phyloP scores from a whole-genome alignment of 768 basidiomycete species.

The Fomitopsis serialis region DNA sequence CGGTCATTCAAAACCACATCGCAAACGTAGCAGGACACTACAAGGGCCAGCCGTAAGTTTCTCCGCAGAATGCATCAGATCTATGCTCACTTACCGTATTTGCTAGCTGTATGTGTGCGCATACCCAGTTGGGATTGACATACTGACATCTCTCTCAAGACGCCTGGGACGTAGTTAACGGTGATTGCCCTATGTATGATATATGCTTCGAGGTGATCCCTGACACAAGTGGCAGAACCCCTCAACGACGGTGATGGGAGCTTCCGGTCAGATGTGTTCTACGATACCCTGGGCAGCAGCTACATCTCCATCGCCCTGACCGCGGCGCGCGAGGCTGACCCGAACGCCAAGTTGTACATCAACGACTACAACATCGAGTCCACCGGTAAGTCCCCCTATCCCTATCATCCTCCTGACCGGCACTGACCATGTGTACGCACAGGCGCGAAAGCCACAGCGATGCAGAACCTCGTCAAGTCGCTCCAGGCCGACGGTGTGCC shows the following conservation, averaged over 20 bases:
- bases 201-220: neutral
- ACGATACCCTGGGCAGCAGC: slow-evolving; percentile 40
- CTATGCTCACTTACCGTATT: neutral
- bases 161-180: slow-evolving; percentile 52
- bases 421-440: neutral
- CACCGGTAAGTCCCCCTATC: slow-evolving; percentile 24
- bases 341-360: slow-evolving; percentile 51
- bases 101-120: slow-evolving; percentile 13
- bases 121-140: neutral
- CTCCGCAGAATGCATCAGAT: neutral
- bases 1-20: slow-evolving; percentile 44
- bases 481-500: slow-evolving; percentile 46
- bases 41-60: slow-evolving; percentile 42
- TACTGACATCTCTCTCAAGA: slow-evolving; percentile 22
- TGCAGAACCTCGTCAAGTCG: slow-evolving; percentile 45
- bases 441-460: slow-evolving; percentile 51
- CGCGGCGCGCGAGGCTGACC: slow-evolving; percentile 49
- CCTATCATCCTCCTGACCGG: neutral
- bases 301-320: slow-evolving; percentile 47
- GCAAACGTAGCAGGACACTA: slow-evolving; percentile 47
- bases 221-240: slow-evolving; percentile 25
- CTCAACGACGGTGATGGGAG: slow-evolving; percentile 60
- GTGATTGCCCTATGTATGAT: slow-evolving; percentile 10
- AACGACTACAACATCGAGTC: slow-evolving; percentile 33
- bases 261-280: slow-evolving; percentile 50